Evolutionary conservation across 2,329 filamentous ascomycete species (phyloP), one percentile per base, ranked within the genome.

Genomic region (Rutstroemia sp.): DNA sequence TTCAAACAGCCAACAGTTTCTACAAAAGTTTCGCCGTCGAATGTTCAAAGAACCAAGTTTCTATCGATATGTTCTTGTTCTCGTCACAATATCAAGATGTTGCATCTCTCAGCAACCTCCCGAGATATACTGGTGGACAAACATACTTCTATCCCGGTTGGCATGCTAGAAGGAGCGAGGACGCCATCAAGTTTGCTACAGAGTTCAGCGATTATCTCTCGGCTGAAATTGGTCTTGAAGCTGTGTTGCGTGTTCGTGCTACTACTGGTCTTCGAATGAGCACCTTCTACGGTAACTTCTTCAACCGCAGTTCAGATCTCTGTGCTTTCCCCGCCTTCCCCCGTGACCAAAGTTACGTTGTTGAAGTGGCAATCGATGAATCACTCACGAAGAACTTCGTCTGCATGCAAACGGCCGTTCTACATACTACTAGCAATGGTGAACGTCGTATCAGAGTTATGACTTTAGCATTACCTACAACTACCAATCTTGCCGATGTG

Each of bases 11-110:
- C 42, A 96, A 91, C 75, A 91, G 89, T 69, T 99, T 97, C 74
- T 99, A 97, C 80, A 99, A 99, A 79, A 95, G 90, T 67, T 99
- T 99, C 68, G 94, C 94, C 0, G 94, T 99, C 3, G 94, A 99
- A 71, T 99, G 94, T 73, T 96, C 92, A 39, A 99, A 99, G 77
- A 95, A 95, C 64, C 94, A 99, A 73, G 94, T 99, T 27, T 97
- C 92, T 0, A 91, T 99, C 64, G 92, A 96, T 71, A 96, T 96
- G 92, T 96, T 96, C 77, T 78, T 96, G 51, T 96, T 96, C 75
- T 94, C 90, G 4, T 92, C 90, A 16, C 89, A 94, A 70, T 96
- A 99, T 72, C 94, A 97, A 73, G 94, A 99, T 70, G 94, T 99
- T 52, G 94, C 94, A 5, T 96, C 92, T 34, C 79, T 99, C 54